Evolutionary conservation across 2,329 filamentous ascomycete species (phyloP).

Genomic region (Diaporthe citrichinensis): DNA sequence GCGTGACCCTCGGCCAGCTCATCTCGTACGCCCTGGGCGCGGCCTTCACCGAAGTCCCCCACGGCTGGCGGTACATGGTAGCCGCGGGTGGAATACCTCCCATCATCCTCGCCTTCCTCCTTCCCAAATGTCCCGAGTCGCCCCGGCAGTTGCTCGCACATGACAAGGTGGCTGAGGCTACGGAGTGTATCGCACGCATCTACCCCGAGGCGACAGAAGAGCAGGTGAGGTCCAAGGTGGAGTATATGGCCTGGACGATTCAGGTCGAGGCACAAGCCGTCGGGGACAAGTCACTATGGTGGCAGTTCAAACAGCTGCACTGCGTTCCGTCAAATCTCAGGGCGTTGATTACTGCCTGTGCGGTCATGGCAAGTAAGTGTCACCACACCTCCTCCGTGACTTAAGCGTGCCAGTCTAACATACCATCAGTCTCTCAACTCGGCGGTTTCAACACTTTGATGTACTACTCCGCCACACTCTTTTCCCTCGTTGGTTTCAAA

Average conservation of each 20-base stretch:
- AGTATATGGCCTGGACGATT: slow-evolving; percentile 53
- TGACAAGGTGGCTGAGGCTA: slow-evolving; percentile 51
- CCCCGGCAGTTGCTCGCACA: slow-evolving; percentile 56
- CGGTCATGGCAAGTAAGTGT: slow-evolving; percentile 57
- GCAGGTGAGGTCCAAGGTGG: slow-evolving; percentile 56
- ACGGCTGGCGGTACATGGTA: slow-evolving; percentile 59
- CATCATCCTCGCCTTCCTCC: slow-evolving; percentile 53
- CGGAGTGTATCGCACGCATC: slow-evolving; percentile 48
- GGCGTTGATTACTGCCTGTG: slow-evolving; percentile 59
- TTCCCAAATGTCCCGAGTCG: slow-evolving; percentile 57
- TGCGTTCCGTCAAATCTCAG: slow-evolving; percentile 55
- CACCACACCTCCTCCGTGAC: neutral
- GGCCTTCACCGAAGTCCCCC: slow-evolving; percentile 50
- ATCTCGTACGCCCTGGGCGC: slow-evolving; percentile 52
- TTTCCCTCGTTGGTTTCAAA: slow-evolving; percentile 58
- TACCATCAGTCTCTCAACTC: slow-evolving; percentile 34
- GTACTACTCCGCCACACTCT: slow-evolving; percentile 44
- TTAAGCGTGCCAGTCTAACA: neutral
- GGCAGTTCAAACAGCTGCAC: slow-evolving; percentile 58
- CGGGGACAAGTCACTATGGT: slow-evolving; percentile 52
- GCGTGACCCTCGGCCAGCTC: slow-evolving; percentile 52
- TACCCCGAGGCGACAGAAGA: slow-evolving; percentile 52
- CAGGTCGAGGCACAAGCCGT: slow-evolving; percentile 52
- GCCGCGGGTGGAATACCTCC: slow-evolving; percentile 56
- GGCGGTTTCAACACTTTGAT: slow-evolving; percentile 45